These are phyloP conservation scores for Biscogniauxia mediterranea DNA, from an alignment of 2,329 filamentous ascomycete genomes.

Conservation along the genomic window DNA sequence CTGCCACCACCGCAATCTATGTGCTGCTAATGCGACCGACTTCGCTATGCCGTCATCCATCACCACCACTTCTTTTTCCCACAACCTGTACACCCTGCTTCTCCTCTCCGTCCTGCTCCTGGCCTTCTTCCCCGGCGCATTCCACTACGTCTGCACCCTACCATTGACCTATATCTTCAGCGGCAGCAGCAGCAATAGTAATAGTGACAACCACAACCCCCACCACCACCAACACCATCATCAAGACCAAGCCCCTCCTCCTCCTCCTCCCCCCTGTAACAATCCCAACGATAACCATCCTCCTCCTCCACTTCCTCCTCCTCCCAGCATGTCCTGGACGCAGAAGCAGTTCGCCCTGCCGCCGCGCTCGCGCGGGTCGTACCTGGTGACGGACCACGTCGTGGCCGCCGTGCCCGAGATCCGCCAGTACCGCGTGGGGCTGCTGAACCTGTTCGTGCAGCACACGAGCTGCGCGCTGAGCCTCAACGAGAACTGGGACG, in stretches of 20 bases:
- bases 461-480: constrained; percentile 90
- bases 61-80: constrained; percentile 33
- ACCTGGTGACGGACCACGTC: constrained; percentile 83
- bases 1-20: constrained; percentile 9
- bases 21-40: constrained; percentile 5
- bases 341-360: constrained; percentile 85
- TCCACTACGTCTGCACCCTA: constrained; percentile 51
- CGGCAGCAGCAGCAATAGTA: constrained; percentile 10
- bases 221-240: not conserved
- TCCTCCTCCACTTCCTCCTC: constrained; percentile 15
- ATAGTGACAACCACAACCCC: constrained; percentile 10
- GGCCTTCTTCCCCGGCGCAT: constrained; percentile 51
- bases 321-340: constrained; percentile 67
- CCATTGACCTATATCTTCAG: constrained; percentile 41
- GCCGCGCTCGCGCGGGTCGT: constrained; percentile 74
- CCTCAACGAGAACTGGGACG: constrained; percentile 89
- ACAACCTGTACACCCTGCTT: constrained; percentile 41
- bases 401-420: constrained; percentile 74
- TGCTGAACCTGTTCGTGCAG: constrained; percentile 89
- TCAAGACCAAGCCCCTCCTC: constrained; percentile 8
- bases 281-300: constrained; percentile 7
- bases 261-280: no score
- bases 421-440: constrained; percentile 75
- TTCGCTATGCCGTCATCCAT: constrained; percentile 41
- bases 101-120: constrained; percentile 49